A percentile compares a stretch with the other conserved stretches of the same genome.
These are phyloP conservation scores for Pugionium cornutum DNA, from an alignment of 345 rosid genomes.

Conservation along the genomic window DNA sequence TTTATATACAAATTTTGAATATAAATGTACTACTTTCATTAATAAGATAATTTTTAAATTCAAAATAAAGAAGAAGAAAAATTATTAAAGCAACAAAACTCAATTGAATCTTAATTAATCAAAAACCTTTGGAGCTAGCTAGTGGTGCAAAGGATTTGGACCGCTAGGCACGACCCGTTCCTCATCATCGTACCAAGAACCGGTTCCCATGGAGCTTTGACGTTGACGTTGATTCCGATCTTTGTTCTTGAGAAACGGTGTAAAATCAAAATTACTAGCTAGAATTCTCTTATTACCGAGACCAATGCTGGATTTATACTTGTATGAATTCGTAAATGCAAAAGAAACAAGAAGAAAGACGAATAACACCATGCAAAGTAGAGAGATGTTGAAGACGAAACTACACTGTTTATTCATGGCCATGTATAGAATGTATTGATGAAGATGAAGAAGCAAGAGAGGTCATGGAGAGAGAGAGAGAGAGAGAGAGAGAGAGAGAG, in stretches of 20 bases:
- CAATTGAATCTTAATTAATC: conserved; percentile 12
- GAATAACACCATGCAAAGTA: conserved; percentile 34
- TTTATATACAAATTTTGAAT: no score
- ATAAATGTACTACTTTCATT: no score
- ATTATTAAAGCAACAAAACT: conserved; percentile 2
- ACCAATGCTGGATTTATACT: conserved; percentile 16
- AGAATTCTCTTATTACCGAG: conserved; percentile 44
- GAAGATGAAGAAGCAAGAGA: conserved; percentile 35
- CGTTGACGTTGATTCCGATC: conserved; percentile 27
- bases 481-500: no score
- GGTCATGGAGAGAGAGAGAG: conserved; percentile 21
- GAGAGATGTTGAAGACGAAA: conserved; percentile 27
- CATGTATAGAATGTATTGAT: conserved; percentile 35
- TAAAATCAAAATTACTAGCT: conserved; percentile 56
- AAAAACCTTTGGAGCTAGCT: conserved; percentile 35
- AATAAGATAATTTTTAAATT: no score
- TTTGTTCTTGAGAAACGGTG: conserved; percentile 53
- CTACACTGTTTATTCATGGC: conserved; percentile 35
- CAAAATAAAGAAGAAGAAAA: no score
- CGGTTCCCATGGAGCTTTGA: conserved; percentile 35
- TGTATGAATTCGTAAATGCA: conserved; percentile 27
- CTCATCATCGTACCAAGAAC: conserved; percentile 53
- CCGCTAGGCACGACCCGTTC: conserved; percentile 74
- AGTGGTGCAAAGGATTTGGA: conserved; percentile 85
- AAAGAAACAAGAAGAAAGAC: conserved; percentile 36